Evolutionary conservation across 306 rosid genomes (phyloP), one percentile per base, ranked within the genome.

Genomic region (Glycyrrhiza uralensis): DNA sequence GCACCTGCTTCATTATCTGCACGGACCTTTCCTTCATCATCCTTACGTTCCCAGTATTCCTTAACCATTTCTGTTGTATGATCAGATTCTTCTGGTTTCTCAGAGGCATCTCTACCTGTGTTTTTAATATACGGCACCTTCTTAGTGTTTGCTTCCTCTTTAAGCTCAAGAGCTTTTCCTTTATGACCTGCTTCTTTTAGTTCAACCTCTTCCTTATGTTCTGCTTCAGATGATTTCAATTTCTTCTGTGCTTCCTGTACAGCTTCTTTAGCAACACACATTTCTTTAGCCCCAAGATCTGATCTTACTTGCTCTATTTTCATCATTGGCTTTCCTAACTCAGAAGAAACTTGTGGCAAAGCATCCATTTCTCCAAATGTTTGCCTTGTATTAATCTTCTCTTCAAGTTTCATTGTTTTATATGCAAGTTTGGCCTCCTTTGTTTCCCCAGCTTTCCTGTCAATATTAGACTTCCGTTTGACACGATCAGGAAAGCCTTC

Each of bases 401-500:
- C 85, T 80, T 81, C 75, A 9, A 32, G 51, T 70, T 51, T 69
- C 83, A n/a, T 49, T 64, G 65, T 82, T 71, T 52, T 72, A 60
- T 41, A 60, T 38, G 82, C 38, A 50, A 61, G 28, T 29, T 71
- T 76, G 50, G 62, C 64, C 49, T 75, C 88, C 76, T 54, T 69
- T 59, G 70, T 80, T 6, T 50, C 74, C 44, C 69, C 83, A 66
- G 72, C 64, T 74, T 83, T 85, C 46, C 66, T 50, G 58, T 76
- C 78, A 76, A 80, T 58, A 76, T 64, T 71, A 72, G 82, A 77
- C 45, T 84, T 82, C 54, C 19, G 18, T 64, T 86, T 91, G 68
- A 71, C 77, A 36, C 59, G 76, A 79, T 80, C 77, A 81, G 88
- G 86, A 49, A 72, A 74, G 38, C 96, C 81, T 51, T 68, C 86